Evolutionary conservation across 352 stramenopile genomes (phyloP), one percentile per base, ranked within the genome.

Genomic region (Globisporangium apiculatum): DNA sequence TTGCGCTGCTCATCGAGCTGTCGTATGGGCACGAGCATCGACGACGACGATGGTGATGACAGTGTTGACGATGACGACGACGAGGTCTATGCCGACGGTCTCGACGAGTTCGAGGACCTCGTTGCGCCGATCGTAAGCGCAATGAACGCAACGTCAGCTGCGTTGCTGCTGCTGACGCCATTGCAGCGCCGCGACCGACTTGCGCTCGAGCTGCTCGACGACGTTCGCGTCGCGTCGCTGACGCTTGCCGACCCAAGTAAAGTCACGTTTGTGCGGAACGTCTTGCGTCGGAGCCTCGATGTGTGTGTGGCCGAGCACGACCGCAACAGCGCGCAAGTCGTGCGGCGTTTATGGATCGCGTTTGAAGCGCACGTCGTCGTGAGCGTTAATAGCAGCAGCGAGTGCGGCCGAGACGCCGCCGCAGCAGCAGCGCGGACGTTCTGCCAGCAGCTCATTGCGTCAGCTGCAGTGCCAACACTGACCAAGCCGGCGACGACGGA

Each of bases 271-370:
- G 56, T 82, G 12, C 77, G 75, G 37, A 61, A 69, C 53, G 40
- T 73, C 5, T 73, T 86, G 35, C 45, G 36, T 0, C 65, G 74
- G 59, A 52, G 58, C 4, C n/a, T 73, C 66, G 38, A 54, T 54
- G n/a, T 53, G 55, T 15, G 81, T 65, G 10, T 54, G 64, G 35
- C 49, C 17, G 18, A 45, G 10, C 14, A 38, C 8, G 61, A 72
- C 53, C 50, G 55, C 0, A 43, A 62, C 2, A 15, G 40, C 10
- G 11, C 36, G 15, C 46, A 36, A 35, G 42, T 60, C 7, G 18
- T 84, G 6, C 82, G 83, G 52, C 72, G 66, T 11, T 24, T 87
- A 2, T 77, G 72, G 71, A 76, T 87, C 71, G 64, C 72, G 53
- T 75, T 72, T 61, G 67, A 83, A 68, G 55, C 71, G 35, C 56